phyloP scores from a whole-genome alignment of 352 stramenopile genomes.

The Phytophthora tentaculata region DNA sequence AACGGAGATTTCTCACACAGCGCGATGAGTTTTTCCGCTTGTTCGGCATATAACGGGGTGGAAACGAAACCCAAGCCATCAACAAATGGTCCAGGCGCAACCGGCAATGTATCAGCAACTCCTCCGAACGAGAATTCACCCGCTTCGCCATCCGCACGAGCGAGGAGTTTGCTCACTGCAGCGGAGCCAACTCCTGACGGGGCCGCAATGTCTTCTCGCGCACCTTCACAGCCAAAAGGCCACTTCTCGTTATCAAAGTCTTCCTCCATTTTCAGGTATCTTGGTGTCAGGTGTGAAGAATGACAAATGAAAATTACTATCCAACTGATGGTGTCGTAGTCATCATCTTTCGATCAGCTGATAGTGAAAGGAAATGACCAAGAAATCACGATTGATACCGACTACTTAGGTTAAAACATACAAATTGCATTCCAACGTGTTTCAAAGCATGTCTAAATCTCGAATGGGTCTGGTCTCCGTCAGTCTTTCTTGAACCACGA shows the following conservation, averaged over 20 bases:
- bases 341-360: neutral
- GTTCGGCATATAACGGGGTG: slow-evolving; percentile 11
- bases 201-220: neutral
- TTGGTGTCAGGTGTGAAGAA: neutral
- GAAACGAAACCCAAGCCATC: slow-evolving; percentile 15
- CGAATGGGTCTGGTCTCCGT: neutral
- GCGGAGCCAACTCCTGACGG: neutral
- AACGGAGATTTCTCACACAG: slow-evolving; percentile 15
- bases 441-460: neutral
- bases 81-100: neutral
- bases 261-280: slow-evolving; percentile 3
- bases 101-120: slow-evolving; percentile 9
- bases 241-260: slow-evolving; percentile 10
- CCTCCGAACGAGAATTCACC: slow-evolving; percentile 19
- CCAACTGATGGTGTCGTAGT: neutral
- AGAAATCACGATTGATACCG: neutral
- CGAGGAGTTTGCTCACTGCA: slow-evolving; percentile 14
- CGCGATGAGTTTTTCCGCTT: slow-evolving; percentile 16
- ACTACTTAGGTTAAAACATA: neutral
- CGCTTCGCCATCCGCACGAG: neutral
- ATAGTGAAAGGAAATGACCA: neutral
- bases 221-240: slow-evolving; percentile 7
- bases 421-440: neutral
- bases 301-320: neutral
- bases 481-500: slow-evolving; percentile 45